Percentiles rank a stretch among this genome's conserved stretches.
Conservation (phyloP, 2,329 filamentous ascomycete genomes). For the Scolecobasidium constrictum region DNA sequence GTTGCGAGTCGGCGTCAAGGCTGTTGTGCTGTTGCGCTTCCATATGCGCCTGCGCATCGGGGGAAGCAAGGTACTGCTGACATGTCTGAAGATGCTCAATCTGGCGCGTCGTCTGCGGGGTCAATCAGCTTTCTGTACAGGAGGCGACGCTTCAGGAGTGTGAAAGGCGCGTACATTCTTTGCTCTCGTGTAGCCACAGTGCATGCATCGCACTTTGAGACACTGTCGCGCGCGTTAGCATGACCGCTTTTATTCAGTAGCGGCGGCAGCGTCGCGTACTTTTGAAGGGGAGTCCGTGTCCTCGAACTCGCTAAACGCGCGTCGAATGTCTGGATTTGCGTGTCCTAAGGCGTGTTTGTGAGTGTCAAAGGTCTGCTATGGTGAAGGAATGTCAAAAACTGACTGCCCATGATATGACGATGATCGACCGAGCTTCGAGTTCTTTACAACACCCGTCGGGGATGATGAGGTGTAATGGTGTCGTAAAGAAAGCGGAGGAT, state of each 20-base stretch:
- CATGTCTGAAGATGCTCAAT: conserved; percentile 38
- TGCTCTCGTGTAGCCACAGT: conserved; percentile 38
- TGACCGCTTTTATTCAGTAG: neutral
- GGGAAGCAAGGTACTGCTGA: conserved; percentile 31
- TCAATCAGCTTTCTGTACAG: neutral
- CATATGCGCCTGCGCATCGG: conserved; percentile 30
- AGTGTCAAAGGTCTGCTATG: no score
- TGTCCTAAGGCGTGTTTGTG: no score
- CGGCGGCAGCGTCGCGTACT: conserved; percentile 10
- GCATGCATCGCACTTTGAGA: conserved; percentile 36
- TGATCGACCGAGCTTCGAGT: neutral
- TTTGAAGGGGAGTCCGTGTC: conserved; percentile 30
- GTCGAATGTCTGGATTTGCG: conserved; percentile 31
- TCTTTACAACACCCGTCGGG: neutral
- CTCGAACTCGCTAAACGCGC: conserved; percentile 29
- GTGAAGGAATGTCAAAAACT: neutral
- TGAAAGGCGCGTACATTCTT: conserved; percentile 25
- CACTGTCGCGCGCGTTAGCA: conserved; percentile 20
- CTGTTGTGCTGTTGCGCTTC: conserved; percentile 8
- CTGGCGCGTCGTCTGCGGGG: conserved; percentile 32
- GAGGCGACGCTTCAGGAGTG: neutral
- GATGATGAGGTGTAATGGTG: neutral
- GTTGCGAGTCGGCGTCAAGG: conserved; percentile 6
- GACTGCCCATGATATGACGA: neutral
- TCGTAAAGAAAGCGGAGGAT: neutral